Base-by-base conservation (phyloP, 2,329 filamentous ascomycete species). In the Cercospora nicotianae region DNA sequence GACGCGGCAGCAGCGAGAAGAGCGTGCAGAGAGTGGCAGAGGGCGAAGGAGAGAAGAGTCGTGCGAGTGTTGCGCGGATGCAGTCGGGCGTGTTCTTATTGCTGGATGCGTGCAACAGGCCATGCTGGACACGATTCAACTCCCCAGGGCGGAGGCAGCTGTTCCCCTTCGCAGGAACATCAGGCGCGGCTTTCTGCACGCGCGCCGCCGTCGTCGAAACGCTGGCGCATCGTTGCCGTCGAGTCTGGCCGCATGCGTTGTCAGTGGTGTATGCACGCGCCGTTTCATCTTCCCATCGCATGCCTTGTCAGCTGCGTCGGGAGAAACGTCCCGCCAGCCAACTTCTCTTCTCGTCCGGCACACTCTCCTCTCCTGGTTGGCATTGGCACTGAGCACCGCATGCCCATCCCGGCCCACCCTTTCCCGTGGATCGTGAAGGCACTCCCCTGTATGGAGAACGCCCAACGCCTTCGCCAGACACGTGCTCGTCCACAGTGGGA, bases 281-380 rank as follows among this genome's bases (percentile, higher is more conserved):
- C 48, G 61, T 64, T 64, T 64, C 61, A 64, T 26, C 30, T 57
- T 51, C 45, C 48, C 33, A 16, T 3, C 13, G 33, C 33, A 16
- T 39, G 33, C 33, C 33, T 39, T 16, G 33, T 39, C 33, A 51
- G 36, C 36, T 3, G 36, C 42, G 42, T 48, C 42, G 42, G 42
- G 18, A 48, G 6, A 20, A 10, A 48, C 42, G 42, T 23, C 42
- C 42, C 42, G 42, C 8, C n/a, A 5, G 42, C 13, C 18, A 1
- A 0, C 18, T 5, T 48, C 42, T 48, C 42, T 48, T 48, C 42
- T 48, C 42, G 9, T 48, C 42, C 36, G 36, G 6, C 36, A 42
- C 36, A n/a, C 36, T 6, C 36, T 6, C 3, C 16, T 3, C 36
- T 42, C 36, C 36, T 42, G 36, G 13, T n/a, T 42, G 36, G 36